phyloP scores from a whole-genome alignment of 179 eudicot genomes.

The Silene vulgaris region DNA sequence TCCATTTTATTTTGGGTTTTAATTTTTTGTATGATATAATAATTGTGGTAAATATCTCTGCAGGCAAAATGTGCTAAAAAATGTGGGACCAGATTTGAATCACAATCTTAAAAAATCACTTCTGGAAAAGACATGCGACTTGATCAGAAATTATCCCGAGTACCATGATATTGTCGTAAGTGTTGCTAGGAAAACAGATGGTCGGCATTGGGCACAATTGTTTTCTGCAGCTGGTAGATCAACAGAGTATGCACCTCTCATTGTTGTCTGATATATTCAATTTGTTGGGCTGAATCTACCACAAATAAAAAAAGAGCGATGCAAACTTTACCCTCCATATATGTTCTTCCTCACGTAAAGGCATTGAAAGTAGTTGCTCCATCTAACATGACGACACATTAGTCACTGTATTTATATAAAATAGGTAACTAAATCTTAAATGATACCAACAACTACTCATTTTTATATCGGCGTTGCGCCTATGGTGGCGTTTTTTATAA shows the following conservation, averaged over 20 bases:
- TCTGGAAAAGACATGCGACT: slow-evolving; percentile 84
- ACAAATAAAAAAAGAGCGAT: background rate
- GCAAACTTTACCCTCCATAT: background rate
- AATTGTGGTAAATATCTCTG: slow-evolving; percentile 13
- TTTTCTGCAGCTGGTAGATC: slow-evolving; percentile 95
- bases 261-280: slow-evolving; percentile 9
- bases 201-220: slow-evolving; percentile 92
- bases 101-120: slow-evolving; percentile 46
- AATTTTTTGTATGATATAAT: slow-evolving; percentile 8
- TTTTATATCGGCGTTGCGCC: background rate
- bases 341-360: background rate
- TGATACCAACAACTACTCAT: background rate
- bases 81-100: slow-evolving; percentile 40
- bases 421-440: background rate
- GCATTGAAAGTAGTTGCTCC: background rate
- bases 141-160: slow-evolving; percentile 83
- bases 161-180: slow-evolving; percentile 93
- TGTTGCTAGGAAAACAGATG: slow-evolving; percentile 98
- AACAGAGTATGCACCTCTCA: slow-evolving; percentile 63
- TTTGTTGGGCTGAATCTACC: slow-evolving; percentile 1
- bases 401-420: background rate
- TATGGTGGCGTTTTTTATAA: background rate
- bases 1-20: slow-evolving; percentile 3
- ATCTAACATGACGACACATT: background rate
- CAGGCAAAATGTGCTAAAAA: slow-evolving; percentile 63